A percentile compares a stretch with the other conserved stretches of the same genome.
phyloP scores from a whole-genome alignment of 2,329 filamentous ascomycete genomes.

The Calonectria ilicicola region DNA sequence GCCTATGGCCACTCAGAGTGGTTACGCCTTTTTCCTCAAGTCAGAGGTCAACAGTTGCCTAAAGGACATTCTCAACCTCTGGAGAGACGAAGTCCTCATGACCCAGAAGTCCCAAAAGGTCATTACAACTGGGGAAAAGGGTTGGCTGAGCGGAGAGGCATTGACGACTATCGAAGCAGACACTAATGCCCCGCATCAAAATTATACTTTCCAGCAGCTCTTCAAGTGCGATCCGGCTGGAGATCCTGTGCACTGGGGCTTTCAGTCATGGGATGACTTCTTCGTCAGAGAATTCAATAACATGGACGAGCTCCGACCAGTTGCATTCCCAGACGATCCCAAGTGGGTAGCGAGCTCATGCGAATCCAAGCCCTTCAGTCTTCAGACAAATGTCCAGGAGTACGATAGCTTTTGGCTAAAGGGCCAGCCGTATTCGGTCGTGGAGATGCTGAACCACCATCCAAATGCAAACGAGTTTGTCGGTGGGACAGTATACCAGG shows the following conservation, averaged over 20 bases:
- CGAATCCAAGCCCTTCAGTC: slow-evolving; percentile 67
- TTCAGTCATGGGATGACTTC: slow-evolving; percentile 73
- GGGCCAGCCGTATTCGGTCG: slow-evolving; percentile 70
- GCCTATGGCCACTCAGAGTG: slow-evolving; percentile 67
- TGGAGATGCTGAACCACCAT: slow-evolving; percentile 69
- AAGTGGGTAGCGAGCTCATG: slow-evolving; percentile 66
- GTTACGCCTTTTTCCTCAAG: slow-evolving; percentile 66
- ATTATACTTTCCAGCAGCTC: slow-evolving; percentile 28
- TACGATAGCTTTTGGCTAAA: slow-evolving; percentile 76
- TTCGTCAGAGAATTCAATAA: slow-evolving; percentile 56
- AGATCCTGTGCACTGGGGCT: slow-evolving; percentile 53
- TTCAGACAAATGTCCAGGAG: slow-evolving; percentile 58
- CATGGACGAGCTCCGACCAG: slow-evolving; percentile 57
- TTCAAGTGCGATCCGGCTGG: slow-evolving; percentile 35
- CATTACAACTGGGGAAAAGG: slow-evolving; percentile 5
- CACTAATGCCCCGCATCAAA: slow-evolving; percentile 25
- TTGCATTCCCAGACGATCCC: slow-evolving; percentile 57
- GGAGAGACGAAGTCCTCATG: slow-evolving; percentile 43
- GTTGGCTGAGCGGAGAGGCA: slow-evolving; percentile 36
- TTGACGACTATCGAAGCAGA: slow-evolving; percentile 29
- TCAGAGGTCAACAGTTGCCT: slow-evolving; percentile 63
- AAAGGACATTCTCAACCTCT: slow-evolving; percentile 62
- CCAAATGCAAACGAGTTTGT: slow-evolving; percentile 61
- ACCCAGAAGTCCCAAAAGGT: slow-evolving; percentile 41
- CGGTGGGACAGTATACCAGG: slow-evolving; percentile 74